A percentile compares a stretch with the other conserved stretches of the same genome.
These are phyloP conservation scores for Paxillus involutus DNA, from an alignment of 768 basidiomycete species.

Conservation along the genomic window DNA sequence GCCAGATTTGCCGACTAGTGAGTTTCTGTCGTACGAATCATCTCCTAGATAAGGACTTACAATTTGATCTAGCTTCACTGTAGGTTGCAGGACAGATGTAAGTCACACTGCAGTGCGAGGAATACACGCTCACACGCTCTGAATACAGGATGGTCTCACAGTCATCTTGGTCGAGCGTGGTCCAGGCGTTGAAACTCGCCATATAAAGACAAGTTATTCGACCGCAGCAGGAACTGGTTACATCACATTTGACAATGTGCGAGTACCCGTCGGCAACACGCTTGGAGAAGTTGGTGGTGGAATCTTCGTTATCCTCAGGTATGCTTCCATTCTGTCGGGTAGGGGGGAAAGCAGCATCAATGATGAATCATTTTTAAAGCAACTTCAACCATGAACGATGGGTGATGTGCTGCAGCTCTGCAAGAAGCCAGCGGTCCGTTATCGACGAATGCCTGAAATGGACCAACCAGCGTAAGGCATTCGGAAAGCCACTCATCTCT, in stretches of 20 bases:
- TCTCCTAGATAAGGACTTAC: background rate
- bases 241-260: slow-evolving; percentile 81
- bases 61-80: slow-evolving; percentile 51
- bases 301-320: slow-evolving; percentile 61
- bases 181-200: slow-evolving; percentile 63
- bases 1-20: slow-evolving; percentile 46
- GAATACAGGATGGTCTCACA: slow-evolving; percentile 52
- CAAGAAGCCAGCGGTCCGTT: slow-evolving; percentile 64
- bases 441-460: slow-evolving; percentile 92
- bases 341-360: background rate
- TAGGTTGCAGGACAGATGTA: slow-evolving; percentile 55
- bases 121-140: slow-evolving; percentile 21
- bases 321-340: background rate
- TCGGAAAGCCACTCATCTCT: slow-evolving; percentile 82
- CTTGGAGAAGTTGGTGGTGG: slow-evolving; percentile 65
- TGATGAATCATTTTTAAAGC: slow-evolving; percentile 32
- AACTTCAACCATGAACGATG: slow-evolving; percentile 97
- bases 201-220: slow-evolving; percentile 85
- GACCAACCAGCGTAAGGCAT: slow-evolving; percentile 86
- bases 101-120: slow-evolving; percentile 15
- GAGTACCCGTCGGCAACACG: slow-evolving; percentile 85
- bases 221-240: slow-evolving; percentile 83
- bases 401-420: slow-evolving; percentile 82
- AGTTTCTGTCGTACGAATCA: slow-evolving; percentile 4
- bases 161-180: slow-evolving; percentile 64